Evolutionary conservation across 192 early-diverging fungal genomes (phyloP).

Genomic region (Phycomyces blakesleeanus): DNA sequence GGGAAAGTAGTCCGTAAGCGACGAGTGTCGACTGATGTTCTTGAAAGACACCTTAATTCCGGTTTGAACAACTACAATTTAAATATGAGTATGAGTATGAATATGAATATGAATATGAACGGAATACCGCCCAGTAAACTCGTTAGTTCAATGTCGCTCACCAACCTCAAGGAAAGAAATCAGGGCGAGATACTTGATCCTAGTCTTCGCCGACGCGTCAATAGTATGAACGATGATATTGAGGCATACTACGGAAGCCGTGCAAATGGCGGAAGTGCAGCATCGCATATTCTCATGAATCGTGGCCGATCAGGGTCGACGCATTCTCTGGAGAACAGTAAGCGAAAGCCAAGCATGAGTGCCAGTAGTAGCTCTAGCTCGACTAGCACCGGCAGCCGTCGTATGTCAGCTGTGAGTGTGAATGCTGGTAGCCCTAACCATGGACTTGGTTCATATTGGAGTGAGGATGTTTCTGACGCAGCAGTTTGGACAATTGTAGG

Average conservation of each 20-base stretch:
- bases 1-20: conserved; percentile 34
- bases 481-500: conserved; percentile 94
- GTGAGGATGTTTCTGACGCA: conserved; percentile 81
- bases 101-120: too few relatives aligned
- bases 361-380: conserved; percentile 18
- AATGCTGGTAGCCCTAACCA: conserved; percentile 23
- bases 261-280: neutral
- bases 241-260: conserved; percentile 13
- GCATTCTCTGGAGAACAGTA: neutral
- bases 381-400: neutral
- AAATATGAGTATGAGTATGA: too few relatives aligned
- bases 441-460: conserved; percentile 50
- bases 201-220: conserved; percentile 41
- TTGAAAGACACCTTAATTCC: neutral
- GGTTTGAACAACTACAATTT: too few relatives aligned
- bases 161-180: neutral
- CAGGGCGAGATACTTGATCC: neutral
- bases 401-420: conserved; percentile 2
- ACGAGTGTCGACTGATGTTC: conserved; percentile 29
- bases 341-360: conserved; percentile 24
- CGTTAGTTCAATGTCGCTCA: conserved; percentile 10
- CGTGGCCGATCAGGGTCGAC: neutral
- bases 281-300: neutral
- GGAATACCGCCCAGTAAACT: conserved; percentile 10
- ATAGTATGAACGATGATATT: conserved; percentile 45